A percentile compares a stretch with the other conserved stretches of the same genome.
Evolutionary conservation across 495 filamentous ascomycete species (phyloP).

Genomic region (Acidomyces sp.): DNA sequence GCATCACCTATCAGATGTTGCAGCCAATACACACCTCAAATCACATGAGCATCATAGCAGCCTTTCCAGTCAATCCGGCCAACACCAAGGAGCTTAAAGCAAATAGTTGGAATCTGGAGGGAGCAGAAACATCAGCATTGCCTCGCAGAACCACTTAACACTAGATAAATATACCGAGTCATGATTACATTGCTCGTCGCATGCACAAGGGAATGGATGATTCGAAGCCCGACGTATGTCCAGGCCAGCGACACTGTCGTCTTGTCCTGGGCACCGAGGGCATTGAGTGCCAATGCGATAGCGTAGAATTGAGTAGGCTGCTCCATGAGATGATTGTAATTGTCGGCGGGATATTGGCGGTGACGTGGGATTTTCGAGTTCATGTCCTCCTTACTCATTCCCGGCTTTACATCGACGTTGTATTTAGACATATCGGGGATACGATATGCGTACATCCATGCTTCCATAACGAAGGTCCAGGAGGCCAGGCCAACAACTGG

Average conservation of each 20-base stretch:
- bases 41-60: slow-evolving; percentile 10
- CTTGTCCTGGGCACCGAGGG: slow-evolving; percentile 6
- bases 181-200: slow-evolving; percentile 19
- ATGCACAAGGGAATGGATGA: slow-evolving; percentile 22
- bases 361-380: slow-evolving; percentile 18
- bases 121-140: too few relatives aligned
- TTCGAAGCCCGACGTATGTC: slow-evolving; percentile 21
- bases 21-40: too few relatives aligned
- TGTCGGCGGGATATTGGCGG: slow-evolving; percentile 21
- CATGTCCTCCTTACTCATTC: slow-evolving; percentile 1
- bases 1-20: too few relatives aligned
- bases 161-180: too few relatives aligned
- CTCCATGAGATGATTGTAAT: slow-evolving; percentile 23
- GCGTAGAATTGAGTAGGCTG: slow-evolving; percentile 27
- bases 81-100: slow-evolving; percentile 11
- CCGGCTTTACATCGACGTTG: slow-evolving; percentile 3
- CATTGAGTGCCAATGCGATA: slow-evolving; percentile 14
- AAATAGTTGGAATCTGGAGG: slow-evolving; percentile 22
- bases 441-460: slow-evolving; percentile 22
- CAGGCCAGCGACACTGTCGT: slow-evolving; percentile 20
- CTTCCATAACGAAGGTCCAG: slow-evolving; percentile 25
- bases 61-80: slow-evolving; percentile 18
- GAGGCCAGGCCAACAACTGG: slow-evolving; percentile 18
- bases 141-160: too few relatives aligned
- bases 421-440: slow-evolving; percentile 10